Conservation (phyloP, 164 flowering plant genomes). For the Cinnamomum chago region DNA sequence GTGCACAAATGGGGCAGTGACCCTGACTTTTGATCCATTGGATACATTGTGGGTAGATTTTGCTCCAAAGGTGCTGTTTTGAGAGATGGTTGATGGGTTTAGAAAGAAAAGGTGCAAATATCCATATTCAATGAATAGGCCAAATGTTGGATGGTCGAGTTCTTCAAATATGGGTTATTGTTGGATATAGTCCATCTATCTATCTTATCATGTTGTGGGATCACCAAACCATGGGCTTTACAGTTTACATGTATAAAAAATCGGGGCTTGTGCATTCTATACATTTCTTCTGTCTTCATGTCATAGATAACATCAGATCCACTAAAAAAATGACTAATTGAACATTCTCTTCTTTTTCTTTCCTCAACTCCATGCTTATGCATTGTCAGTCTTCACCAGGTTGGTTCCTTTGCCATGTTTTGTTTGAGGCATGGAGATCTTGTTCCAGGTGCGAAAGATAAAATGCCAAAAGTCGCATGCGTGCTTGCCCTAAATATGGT, state of each 20-base stretch:
- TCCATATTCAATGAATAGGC: neutral
- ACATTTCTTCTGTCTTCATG: neutral
- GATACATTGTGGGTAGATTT: neutral
- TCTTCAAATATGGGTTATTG: neutral
- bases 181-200: neutral
- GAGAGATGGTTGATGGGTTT: neutral
- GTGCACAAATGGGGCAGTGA: neutral
- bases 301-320: neutral
- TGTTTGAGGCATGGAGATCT: constrained; percentile 58
- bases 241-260: too few relatives aligned
- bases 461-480: constrained; percentile 51
- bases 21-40: neutral
- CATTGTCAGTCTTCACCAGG: constrained; percentile 38
- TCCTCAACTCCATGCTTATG: neutral
- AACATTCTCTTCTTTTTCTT: neutral
- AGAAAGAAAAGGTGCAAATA: neutral
- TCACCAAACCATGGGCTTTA: neutral
- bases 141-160: neutral
- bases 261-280: too few relatives aligned
- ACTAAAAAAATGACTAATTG: neutral
- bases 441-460: constrained; percentile 41
- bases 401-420: constrained; percentile 76
- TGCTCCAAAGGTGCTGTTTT: neutral
- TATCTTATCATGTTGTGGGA: neutral
- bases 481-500: constrained; percentile 76